Percentiles rank a stretch among this genome's conserved stretches.
These are phyloP conservation scores for Vicia sativa DNA, from an alignment of 306 rosid genomes.

Conservation along the genomic window DNA sequence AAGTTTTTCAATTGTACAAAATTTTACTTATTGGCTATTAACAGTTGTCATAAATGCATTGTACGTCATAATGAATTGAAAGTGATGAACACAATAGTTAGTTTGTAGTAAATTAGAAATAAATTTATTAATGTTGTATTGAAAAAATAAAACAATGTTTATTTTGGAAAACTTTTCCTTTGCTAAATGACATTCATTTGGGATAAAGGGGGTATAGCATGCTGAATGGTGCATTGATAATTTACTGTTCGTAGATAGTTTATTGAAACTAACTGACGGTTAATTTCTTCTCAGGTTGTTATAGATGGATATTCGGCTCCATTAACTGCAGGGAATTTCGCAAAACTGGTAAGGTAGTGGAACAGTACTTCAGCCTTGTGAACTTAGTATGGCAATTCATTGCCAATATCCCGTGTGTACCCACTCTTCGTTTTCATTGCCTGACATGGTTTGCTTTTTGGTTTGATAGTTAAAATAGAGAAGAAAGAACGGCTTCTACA, in stretches of 20 bases:
- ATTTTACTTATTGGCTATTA: background rate
- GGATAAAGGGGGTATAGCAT: background rate
- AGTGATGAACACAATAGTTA: background rate
- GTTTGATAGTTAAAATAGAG: no score
- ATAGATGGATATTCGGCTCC: conserved; percentile 95
- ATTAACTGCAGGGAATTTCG: conserved; percentile 82
- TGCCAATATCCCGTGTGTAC: conserved; percentile 1
- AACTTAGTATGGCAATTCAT: conserved; percentile 31
- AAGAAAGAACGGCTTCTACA: no score
- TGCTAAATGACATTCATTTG: background rate
- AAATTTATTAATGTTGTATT: background rate
- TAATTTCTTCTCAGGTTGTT: conserved; percentile 61
- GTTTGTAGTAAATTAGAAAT: background rate
- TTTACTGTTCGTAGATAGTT: background rate
- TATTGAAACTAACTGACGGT: conserved; percentile 29
- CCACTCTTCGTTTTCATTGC: conserved; percentile 21
- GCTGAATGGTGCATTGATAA: conserved; percentile 22
- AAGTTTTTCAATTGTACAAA: background rate
- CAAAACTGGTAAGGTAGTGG: conserved; percentile 98
- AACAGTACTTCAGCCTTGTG: conserved; percentile 49
- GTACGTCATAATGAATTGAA: background rate
- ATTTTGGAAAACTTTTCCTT: background rate
- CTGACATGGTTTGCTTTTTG: conserved; percentile 6
- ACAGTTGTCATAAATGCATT: background rate
- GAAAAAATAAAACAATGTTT: background rate